Evolutionary conservation across 805 yeast genomes (phyloP).

Genomic region (Ogataea polymorpha): DNA sequence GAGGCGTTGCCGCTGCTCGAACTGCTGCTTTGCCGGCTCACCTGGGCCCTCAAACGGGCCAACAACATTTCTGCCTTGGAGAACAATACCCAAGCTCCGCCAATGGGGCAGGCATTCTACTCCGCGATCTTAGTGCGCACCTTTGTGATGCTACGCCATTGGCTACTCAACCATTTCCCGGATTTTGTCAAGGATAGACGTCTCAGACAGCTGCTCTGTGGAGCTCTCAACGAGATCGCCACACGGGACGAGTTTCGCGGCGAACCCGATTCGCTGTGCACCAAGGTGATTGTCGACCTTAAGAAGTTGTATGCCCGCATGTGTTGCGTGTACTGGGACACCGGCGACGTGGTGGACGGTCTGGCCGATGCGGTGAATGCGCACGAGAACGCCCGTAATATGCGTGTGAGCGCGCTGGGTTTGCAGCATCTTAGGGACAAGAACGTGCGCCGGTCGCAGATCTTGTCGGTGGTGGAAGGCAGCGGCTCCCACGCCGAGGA

Average conservation of each 20-base stretch:
- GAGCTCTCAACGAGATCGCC: conserved; percentile 40
- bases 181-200: conserved; percentile 63
- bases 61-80: neutral
- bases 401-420: conserved; percentile 38
- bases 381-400: conserved; percentile 26
- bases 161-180: conserved; percentile 87
- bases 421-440: conserved; percentile 38
- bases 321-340: conserved; percentile 34
- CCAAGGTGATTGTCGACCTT: conserved; percentile 31
- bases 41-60: conserved; percentile 51
- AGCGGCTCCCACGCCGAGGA: conserved; percentile 10
- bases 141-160: conserved; percentile 83
- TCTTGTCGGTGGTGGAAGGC: conserved; percentile 34
- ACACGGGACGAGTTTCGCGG: conserved; percentile 21
- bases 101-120: conserved; percentile 12
- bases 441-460: conserved; percentile 38
- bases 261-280: conserved; percentile 17
- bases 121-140: conserved; percentile 73
- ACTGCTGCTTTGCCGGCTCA: conserved; percentile 59
- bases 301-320: conserved; percentile 33
- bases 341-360: conserved; percentile 20
- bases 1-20: conserved; percentile 56
- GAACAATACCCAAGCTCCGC: neutral
- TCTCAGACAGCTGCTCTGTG: conserved; percentile 43
- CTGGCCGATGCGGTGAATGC: conserved; percentile 23